phyloP scores from a whole-genome alignment of 2,329 filamentous ascomycete species.

The Exutisphaerella laricina region DNA sequence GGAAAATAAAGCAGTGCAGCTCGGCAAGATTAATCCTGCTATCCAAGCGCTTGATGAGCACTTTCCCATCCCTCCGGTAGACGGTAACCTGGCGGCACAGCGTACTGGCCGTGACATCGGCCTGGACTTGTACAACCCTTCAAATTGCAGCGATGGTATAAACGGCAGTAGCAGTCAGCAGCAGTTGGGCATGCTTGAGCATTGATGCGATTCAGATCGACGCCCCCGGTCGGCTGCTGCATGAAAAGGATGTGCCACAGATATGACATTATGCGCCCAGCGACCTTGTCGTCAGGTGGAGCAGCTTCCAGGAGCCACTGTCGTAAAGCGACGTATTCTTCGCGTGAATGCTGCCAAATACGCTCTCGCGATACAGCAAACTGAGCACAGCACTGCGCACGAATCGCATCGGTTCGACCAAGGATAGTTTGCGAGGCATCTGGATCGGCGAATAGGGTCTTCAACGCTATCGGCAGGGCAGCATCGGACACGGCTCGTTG shows the following conservation, averaged over 20 bases:
- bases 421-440: slow-evolving; percentile 36
- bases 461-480: slow-evolving; percentile 18
- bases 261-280: slow-evolving; percentile 44
- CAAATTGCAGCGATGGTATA: slow-evolving; percentile 39
- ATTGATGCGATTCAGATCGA: slow-evolving; percentile 38
- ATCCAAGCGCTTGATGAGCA: slow-evolving; percentile 1
- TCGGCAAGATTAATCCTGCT: too few relatives aligned
- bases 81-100: slow-evolving; percentile 34
- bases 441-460: slow-evolving; percentile 24
- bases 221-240: slow-evolving; percentile 14
- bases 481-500: slow-evolving; percentile 26
- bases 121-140: slow-evolving; percentile 27
- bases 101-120: slow-evolving; percentile 38
- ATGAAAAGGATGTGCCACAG: slow-evolving; percentile 48
- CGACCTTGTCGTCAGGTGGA: slow-evolving; percentile 38
- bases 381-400: slow-evolving; percentile 48
- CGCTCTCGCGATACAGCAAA: slow-evolving; percentile 48
- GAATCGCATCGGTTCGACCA: slow-evolving; percentile 32
- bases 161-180: slow-evolving; percentile 41
- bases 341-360: slow-evolving; percentile 45
- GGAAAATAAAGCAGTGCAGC: too few relatives aligned
- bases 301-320: slow-evolving; percentile 47
- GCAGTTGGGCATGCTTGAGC: slow-evolving; percentile 36
- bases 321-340: slow-evolving; percentile 48
- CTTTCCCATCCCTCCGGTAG: slow-evolving; percentile 27